A percentile compares a stretch with the other conserved stretches of the same genome.
Conservation (phyloP, 2,329 filamentous ascomycete genomes). For the Ceratocystis lukuohia region DNA sequence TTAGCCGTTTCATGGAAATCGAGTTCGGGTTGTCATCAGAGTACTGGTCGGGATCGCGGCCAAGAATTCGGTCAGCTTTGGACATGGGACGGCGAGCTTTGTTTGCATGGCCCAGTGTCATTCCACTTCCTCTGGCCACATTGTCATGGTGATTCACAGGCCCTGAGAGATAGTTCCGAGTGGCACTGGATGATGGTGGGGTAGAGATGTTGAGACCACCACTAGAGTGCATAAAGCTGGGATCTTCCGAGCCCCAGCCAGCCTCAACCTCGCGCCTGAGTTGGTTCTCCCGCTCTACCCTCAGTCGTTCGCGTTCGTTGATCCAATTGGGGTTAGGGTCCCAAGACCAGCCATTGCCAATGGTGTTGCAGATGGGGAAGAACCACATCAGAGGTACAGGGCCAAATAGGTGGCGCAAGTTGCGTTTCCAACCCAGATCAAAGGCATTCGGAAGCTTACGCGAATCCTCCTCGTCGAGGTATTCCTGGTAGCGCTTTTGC, state of each 20-base stretch:
- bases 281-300: slow-evolving; percentile 44
- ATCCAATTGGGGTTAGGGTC: slow-evolving; percentile 71
- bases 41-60: slow-evolving; percentile 43
- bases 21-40: slow-evolving; percentile 34
- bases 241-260: slow-evolving; percentile 45
- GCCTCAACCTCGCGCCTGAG: slow-evolving; percentile 49
- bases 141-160: not conserved
- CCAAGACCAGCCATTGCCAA: slow-evolving; percentile 89
- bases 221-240: slow-evolving; percentile 19
- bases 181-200: slow-evolving; percentile 23
- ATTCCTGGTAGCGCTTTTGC: slow-evolving; percentile 48
- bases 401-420: slow-evolving; percentile 73
- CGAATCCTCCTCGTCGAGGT: slow-evolving; percentile 81
- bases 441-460: slow-evolving; percentile 86
- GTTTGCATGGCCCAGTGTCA: slow-evolving; percentile 16
- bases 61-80: slow-evolving; percentile 46
- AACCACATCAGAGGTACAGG: slow-evolving; percentile 58
- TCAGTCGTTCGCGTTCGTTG: slow-evolving; percentile 53
- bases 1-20: slow-evolving; percentile 36
- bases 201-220: slow-evolving; percentile 19
- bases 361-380: slow-evolving; percentile 71
- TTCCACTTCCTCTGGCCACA: slow-evolving; percentile 20
- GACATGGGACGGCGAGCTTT: slow-evolving; percentile 31
- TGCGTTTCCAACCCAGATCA: slow-evolving; percentile 70
- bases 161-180: slow-evolving; percentile 26